Evolutionary conservation across 2,329 filamentous ascomycete species (phyloP).

Genomic region (Exophiala bonariae): DNA sequence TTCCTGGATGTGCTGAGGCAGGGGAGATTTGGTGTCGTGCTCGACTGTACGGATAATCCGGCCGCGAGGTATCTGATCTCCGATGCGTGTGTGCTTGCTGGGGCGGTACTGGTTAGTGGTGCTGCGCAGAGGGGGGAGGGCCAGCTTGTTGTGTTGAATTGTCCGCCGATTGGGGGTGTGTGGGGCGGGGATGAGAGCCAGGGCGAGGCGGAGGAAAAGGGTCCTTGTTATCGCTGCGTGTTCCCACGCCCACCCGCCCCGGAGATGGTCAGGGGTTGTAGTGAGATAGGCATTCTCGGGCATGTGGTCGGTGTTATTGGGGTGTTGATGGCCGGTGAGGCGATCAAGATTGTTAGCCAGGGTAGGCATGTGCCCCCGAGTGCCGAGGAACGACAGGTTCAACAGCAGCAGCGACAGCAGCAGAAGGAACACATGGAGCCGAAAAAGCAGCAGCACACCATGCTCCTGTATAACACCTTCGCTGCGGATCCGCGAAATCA

Average conservation of each 20-base stretch:
- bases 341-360: slow-evolving; percentile 73
- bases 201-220: slow-evolving; percentile 46
- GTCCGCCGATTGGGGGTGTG: slow-evolving; percentile 58
- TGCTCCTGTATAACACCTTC: slow-evolving; percentile 59
- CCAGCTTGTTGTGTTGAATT: slow-evolving; percentile 73
- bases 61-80: slow-evolving; percentile 90
- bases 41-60: slow-evolving; percentile 95
- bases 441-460: slow-evolving; percentile 37
- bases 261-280: slow-evolving; percentile 79
- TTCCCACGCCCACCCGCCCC: slow-evolving; percentile 86
- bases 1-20: slow-evolving; percentile 12
- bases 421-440: slow-evolving; percentile 17
- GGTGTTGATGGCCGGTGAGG: slow-evolving; percentile 84
- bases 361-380: slow-evolving; percentile 22
- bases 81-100: slow-evolving; percentile 78
- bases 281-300: slow-evolving; percentile 88
- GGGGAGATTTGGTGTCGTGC: slow-evolving; percentile 72
- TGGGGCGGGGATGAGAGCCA: background rate
- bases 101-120: slow-evolving; percentile 81
- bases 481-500: slow-evolving; percentile 39
- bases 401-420: slow-evolving; percentile 1
- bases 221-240: slow-evolving; percentile 91
- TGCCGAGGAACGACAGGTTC: slow-evolving; percentile 28
- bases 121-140: slow-evolving; percentile 87
- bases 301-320: slow-evolving; percentile 94